These are phyloP conservation scores for Aspergillus indologenus DNA, from an alignment of 495 filamentous ascomycete species.

Conservation along the genomic window DNA sequence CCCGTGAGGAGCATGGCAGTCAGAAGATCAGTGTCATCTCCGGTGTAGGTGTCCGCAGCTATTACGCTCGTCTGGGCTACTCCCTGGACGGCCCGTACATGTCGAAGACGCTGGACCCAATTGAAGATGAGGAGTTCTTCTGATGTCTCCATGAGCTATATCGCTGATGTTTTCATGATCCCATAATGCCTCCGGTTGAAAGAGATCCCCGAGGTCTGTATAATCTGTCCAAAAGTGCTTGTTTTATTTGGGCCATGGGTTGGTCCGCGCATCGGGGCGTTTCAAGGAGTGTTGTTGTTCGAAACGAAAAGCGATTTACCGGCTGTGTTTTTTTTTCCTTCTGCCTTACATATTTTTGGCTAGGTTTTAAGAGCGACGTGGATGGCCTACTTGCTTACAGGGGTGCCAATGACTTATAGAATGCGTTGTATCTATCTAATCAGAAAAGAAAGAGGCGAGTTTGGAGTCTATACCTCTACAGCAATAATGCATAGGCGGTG, in stretches of 20 bases:
- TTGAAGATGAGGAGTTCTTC: slow-evolving; percentile 38
- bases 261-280: background rate
- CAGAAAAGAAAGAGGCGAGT: too few relatives aligned
- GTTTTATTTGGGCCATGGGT: background rate
- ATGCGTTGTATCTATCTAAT: background rate
- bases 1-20: slow-evolving; percentile 88
- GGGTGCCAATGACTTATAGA: background rate
- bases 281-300: background rate
- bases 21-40: slow-evolving; percentile 93
- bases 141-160: background rate
- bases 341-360: background rate
- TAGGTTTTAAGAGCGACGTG: background rate
- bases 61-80: slow-evolving; percentile 91
- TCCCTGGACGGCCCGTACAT: slow-evolving; percentile 88
- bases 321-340: slow-evolving; percentile 1
- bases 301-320: background rate
- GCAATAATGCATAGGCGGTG: background rate
- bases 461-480: background rate
- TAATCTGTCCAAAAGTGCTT: background rate
- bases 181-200: slow-evolving; percentile 9
- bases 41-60: slow-evolving; percentile 89
- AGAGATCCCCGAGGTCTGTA: background rate
- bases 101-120: slow-evolving; percentile 62
- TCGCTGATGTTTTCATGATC: background rate
- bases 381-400: background rate